A percentile compares a stretch with the other conserved stretches of the same genome.
phyloP scores from a whole-genome alignment of 2,329 filamentous ascomycete species.

The Penicillium sp. region DNA sequence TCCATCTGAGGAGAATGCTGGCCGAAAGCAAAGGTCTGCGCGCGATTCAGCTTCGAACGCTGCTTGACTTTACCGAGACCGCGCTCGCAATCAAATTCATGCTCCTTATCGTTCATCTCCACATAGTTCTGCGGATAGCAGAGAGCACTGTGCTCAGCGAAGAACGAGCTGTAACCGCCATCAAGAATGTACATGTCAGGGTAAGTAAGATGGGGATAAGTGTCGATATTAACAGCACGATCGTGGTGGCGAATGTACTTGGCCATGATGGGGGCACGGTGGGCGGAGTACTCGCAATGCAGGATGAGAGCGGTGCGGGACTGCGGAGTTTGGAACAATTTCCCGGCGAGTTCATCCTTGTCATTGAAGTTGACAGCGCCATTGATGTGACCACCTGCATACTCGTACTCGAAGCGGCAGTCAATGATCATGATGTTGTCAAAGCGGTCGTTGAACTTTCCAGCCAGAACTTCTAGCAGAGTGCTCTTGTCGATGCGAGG shows the following conservation, averaged over 20 bases:
- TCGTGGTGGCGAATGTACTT: conserved; percentile 87
- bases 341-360: conserved; percentile 74
- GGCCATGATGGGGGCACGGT: conserved; percentile 93
- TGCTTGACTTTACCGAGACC: conserved; percentile 91
- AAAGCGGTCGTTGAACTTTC: conserved; percentile 69
- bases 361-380: conserved; percentile 95
- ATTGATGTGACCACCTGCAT: conserved; percentile 90
- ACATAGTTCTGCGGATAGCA: conserved; percentile 96
- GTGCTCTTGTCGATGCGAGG: conserved; percentile 80
- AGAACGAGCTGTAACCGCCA: conserved; percentile 93
- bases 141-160: conserved; percentile 65
- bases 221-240: conserved; percentile 74
- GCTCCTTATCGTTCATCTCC: conserved; percentile 88
- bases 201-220: conserved; percentile 84
- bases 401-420: conserved; percentile 98
- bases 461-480: conserved; percentile 79
- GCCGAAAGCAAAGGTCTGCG: conserved; percentile 93
- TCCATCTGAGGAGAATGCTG: conserved; percentile 58
- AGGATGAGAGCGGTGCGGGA: conserved; percentile 79
- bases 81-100: conserved; percentile 87
- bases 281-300: conserved; percentile 97
- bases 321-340: conserved; percentile 67
- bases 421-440: conserved; percentile 84
- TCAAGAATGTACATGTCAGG: conserved; percentile 96
- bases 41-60: conserved; percentile 74